Conservation (phyloP, 805 yeast species). For the Wickerhamiella alocasiicola region DNA sequence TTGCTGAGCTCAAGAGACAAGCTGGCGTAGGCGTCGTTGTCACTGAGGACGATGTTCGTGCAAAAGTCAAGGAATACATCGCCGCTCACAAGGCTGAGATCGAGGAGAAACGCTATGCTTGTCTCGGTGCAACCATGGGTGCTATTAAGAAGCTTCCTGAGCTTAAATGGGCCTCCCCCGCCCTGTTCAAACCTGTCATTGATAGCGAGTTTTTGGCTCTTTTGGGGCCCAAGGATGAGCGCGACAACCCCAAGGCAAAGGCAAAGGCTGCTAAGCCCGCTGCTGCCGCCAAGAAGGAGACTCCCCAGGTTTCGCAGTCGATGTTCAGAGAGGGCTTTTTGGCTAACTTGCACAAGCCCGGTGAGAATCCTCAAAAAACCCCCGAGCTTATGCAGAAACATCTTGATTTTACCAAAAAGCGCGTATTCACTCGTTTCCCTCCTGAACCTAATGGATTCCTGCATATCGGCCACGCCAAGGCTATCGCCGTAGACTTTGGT, state of each 20-base stretch:
- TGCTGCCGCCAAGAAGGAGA: conserved; percentile 19
- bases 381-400: conserved; percentile 79
- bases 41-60: conserved; percentile 50
- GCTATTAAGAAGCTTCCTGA: conserved; percentile 59
- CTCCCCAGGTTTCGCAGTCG: conserved; percentile 13
- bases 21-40: conserved; percentile 71
- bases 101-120: conserved; percentile 60
- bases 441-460: conserved; percentile 98
- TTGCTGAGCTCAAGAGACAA: conserved; percentile 42
- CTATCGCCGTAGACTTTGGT: conserved; percentile 97
- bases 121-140: conserved; percentile 66
- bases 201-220: conserved; percentile 61
- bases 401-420: conserved; percentile 62
- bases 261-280: conserved; percentile 20
- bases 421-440: conserved; percentile 89
- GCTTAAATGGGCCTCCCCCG: conserved; percentile 88
- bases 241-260: conserved; percentile 44
- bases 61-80: conserved; percentile 47
- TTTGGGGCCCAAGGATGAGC: conserved; percentile 92
- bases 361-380: conserved; percentile 83
- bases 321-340: conserved; percentile 94
- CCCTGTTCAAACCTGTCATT: conserved; percentile 71
- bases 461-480: conserved; percentile 97
- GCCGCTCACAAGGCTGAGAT: conserved; percentile 47
- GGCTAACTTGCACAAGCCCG: conserved; percentile 89